These are phyloP conservation scores for Plasmodium relictum DNA, from an alignment of 169 alveolate genomes.

Conservation along the genomic window DNA sequence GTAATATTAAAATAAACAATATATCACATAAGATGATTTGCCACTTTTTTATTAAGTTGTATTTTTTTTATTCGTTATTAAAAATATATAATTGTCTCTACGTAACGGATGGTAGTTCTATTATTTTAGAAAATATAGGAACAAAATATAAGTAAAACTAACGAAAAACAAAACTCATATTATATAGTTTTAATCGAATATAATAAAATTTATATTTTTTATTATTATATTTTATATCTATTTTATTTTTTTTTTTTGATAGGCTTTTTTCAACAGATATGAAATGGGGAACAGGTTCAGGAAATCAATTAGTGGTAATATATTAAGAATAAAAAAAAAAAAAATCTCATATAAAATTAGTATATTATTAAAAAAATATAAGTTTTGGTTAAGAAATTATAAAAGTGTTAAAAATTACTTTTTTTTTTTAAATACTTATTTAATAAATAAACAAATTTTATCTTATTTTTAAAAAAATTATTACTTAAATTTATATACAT, in stretches of 20 bases:
- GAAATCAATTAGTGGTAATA: conserved; percentile 68
- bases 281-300: conserved; percentile 77
- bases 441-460: too few relatives aligned
- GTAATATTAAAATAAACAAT: too few relatives aligned
- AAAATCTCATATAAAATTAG: background rate
- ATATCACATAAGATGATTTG: conserved; percentile 41
- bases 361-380: too few relatives aligned
- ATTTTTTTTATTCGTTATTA: conserved; percentile 10
- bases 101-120: conserved; percentile 75
- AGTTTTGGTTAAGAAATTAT: too few relatives aligned
- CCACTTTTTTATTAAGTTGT: conserved; percentile 13
- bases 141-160: conserved; percentile 72
- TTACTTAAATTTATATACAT: too few relatives aligned
- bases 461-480: too few relatives aligned
- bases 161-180: too few relatives aligned
- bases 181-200: background rate
- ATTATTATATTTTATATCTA: background rate
- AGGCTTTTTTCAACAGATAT: conserved; percentile 72
- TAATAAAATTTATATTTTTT: background rate
- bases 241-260: conserved; percentile 16
- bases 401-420: background rate
- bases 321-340: conserved; percentile 15
- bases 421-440: too few relatives aligned
- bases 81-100: conserved; percentile 35
- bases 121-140: conserved; percentile 61